A percentile compares a stretch with the other conserved stretches of the same genome.
These are phyloP conservation scores for Cladophialophora yegresii DNA, from an alignment of 2,329 filamentous ascomycete genomes.

Conservation along the genomic window DNA sequence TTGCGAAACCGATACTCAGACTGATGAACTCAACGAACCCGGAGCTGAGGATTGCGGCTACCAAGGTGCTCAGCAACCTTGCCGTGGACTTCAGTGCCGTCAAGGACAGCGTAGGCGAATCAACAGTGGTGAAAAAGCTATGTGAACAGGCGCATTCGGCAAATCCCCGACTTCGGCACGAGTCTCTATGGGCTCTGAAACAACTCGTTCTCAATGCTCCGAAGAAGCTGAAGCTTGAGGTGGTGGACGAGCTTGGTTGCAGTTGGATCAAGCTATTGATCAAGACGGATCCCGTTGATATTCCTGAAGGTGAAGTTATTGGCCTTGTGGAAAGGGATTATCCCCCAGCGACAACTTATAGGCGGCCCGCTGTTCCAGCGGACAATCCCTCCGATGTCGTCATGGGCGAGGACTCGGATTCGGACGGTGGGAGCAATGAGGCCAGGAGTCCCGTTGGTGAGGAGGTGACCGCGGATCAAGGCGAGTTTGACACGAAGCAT, in stretches of 20 bases:
- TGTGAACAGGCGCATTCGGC: slow-evolving; percentile 82
- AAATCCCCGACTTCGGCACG: slow-evolving; percentile 75
- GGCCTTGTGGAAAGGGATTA: slow-evolving; percentile 36
- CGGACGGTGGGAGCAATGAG: slow-evolving; percentile 12
- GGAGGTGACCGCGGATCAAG: slow-evolving; percentile 54
- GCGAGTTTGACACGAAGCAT: slow-evolving; percentile 63
- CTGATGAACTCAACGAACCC: slow-evolving; percentile 74
- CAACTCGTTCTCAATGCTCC: slow-evolving; percentile 76
- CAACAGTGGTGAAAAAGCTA: slow-evolving; percentile 72
- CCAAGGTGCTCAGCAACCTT: slow-evolving; percentile 80
- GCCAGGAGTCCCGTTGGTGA: neutral
- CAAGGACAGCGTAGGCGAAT: slow-evolving; percentile 74
- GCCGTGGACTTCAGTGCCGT: slow-evolving; percentile 88
- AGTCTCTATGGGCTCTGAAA: slow-evolving; percentile 91
- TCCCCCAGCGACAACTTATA: slow-evolving; percentile 20
- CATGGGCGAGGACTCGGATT: slow-evolving; percentile 40
- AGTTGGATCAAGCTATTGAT: slow-evolving; percentile 81
- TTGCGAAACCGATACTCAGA: slow-evolving; percentile 73
- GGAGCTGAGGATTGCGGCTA: slow-evolving; percentile 82
- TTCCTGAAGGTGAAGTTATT: slow-evolving; percentile 35
- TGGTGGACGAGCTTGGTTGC: slow-evolving; percentile 73
- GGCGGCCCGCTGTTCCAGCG: neutral
- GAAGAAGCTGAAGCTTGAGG: slow-evolving; percentile 72
- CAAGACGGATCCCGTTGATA: slow-evolving; percentile 54
- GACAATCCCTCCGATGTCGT: slow-evolving; percentile 25